phyloP scores from a whole-genome alignment of 345 rosid genomes.

The Arabidopsis arenosa region DNA sequence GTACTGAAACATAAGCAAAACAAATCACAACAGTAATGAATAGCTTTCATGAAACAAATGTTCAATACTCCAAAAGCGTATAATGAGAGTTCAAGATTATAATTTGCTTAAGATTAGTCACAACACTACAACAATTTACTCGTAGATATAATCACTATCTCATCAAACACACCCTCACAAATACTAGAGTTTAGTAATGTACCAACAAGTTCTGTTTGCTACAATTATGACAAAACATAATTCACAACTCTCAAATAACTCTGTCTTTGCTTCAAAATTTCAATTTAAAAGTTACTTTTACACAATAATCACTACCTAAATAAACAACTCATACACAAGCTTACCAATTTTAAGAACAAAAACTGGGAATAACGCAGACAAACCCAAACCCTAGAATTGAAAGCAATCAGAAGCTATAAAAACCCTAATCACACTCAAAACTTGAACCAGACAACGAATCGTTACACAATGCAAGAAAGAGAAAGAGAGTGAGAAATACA shows the following conservation, averaged over 20 bases:
- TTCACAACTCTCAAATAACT: not conserved
- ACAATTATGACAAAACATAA: conserved; percentile 2
- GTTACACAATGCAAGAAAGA: not conserved
- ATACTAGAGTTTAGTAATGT: not conserved
- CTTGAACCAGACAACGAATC: not conserved
- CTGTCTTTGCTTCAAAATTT: not conserved
- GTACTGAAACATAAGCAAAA: not conserved
- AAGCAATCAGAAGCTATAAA: not conserved
- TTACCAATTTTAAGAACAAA: not conserved
- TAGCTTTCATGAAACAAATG: not conserved
- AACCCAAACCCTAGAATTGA: conserved; percentile 20
- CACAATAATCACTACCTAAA: not conserved
- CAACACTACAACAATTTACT: not conserved
- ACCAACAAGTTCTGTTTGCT: not conserved
- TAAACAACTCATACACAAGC: not conserved
- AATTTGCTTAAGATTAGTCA: not conserved
- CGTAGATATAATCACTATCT: not conserved
- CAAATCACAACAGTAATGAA: not conserved
- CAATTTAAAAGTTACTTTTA: not conserved
- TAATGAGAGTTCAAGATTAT: not conserved
- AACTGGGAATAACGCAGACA: not conserved
- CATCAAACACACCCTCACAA: not conserved
- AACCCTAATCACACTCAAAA: not conserved
- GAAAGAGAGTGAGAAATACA: not conserved
- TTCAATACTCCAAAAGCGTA: not conserved